Conservation (phyloP, 805 yeast species). For the Teunomyces funiuensis region DNA sequence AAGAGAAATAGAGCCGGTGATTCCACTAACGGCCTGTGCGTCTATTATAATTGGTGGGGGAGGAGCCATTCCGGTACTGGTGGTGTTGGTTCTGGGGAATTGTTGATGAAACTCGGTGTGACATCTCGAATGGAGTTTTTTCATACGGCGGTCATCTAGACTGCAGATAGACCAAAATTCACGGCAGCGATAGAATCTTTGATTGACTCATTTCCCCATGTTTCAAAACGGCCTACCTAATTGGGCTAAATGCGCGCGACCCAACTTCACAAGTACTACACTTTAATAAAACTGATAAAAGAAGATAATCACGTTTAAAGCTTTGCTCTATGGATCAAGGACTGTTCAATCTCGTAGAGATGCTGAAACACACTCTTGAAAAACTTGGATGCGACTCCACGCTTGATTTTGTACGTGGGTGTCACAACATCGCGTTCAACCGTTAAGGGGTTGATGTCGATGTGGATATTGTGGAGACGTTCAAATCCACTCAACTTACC, state of each 20-base stretch:
- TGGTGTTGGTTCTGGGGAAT: background rate
- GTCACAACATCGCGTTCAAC: slow-evolving; percentile 19
- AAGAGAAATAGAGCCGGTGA: slow-evolving; percentile 82
- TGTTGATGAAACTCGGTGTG: background rate
- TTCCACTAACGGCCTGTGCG: slow-evolving; percentile 73
- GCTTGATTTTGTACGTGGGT: slow-evolving; percentile 17
- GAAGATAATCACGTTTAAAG: background rate
- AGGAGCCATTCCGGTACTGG: slow-evolving; percentile 42
- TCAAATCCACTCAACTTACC: slow-evolving; percentile 29
- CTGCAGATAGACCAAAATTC: background rate
- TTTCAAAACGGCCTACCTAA: background rate
- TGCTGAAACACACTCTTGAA: slow-evolving; percentile 13
- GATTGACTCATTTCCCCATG: slow-evolving; percentile 4
- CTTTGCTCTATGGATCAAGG: slow-evolving; percentile 4
- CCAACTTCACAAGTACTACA: no score
- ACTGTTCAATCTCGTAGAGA: slow-evolving; percentile 13
- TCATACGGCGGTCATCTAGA: background rate
- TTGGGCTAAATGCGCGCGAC: background rate
- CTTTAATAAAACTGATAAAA: background rate
- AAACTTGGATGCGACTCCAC: slow-evolving; percentile 26
- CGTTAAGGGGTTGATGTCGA: slow-evolving; percentile 32
- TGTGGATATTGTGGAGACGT: slow-evolving; percentile 30
- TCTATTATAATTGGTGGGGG: slow-evolving; percentile 66
- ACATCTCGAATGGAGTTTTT: background rate
- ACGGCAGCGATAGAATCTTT: background rate